A percentile compares a stretch with the other conserved stretches of the same genome.
Evolutionary conservation across 1,284 basidiomycete genomes (phyloP).

Genomic region (Cutaneotrichosporon sp.): DNA sequence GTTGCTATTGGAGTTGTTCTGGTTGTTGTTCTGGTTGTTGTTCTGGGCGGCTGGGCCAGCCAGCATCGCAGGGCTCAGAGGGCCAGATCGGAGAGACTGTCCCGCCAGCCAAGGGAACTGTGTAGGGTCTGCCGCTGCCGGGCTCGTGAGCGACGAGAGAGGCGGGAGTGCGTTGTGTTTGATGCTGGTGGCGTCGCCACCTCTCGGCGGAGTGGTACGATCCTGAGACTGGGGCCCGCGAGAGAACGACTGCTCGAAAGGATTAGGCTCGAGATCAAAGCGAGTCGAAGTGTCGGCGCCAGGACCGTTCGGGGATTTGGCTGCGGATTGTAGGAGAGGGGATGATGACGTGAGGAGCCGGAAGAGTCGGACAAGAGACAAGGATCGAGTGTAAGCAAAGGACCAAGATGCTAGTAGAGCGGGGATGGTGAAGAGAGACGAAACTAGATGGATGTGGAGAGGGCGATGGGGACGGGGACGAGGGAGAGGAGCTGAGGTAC

Average conservation of each 20-base stretch:
- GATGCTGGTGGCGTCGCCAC: conserved; percentile 47
- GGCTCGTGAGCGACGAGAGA: conserved; percentile 78
- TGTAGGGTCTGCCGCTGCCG: conserved; percentile 63
- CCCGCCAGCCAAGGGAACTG: conserved; percentile 67
- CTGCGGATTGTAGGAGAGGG: conserved; percentile 7
- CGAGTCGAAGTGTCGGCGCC: conserved; percentile 27
- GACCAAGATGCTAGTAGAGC: not conserved
- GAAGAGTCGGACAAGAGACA: not conserved
- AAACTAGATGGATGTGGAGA: not conserved
- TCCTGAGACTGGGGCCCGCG: conserved; percentile 57
- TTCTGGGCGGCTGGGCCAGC: conserved; percentile 63
- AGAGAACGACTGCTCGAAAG: conserved; percentile 92
- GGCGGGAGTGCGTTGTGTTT: conserved; percentile 69
- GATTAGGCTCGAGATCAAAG: conserved; percentile 78
- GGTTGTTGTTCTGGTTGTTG: conserved; percentile 21
- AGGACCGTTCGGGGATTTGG: conserved; percentile 15
- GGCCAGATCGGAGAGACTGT: conserved; percentile 80
- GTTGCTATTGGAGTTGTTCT: conserved; percentile 13
- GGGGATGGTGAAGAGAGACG: not conserved
- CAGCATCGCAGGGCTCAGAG: conserved; percentile 92
- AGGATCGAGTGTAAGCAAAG: conserved; percentile 1
- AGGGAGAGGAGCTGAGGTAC: not conserved
- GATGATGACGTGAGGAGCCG: conserved; percentile 4
- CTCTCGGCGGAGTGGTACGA: conserved; percentile 54
- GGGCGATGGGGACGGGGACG: not conserved